phyloP scores from a whole-genome alignment of 2,329 filamentous ascomycete genomes.

The Cladosporium sphaerospermum region DNA sequence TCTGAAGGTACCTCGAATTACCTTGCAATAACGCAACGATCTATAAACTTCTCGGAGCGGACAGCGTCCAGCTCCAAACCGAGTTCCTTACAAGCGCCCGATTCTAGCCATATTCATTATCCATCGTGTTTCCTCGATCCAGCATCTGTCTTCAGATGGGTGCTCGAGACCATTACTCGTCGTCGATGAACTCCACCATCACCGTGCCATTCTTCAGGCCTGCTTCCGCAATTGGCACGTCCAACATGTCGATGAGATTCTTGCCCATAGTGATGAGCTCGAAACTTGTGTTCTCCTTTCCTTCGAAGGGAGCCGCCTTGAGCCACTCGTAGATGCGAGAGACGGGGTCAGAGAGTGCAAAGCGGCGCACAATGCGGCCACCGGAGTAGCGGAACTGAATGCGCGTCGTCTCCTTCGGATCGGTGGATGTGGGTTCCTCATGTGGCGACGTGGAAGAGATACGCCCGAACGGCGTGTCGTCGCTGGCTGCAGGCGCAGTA shows the following conservation, averaged over 20 bases:
- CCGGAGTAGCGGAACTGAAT: constrained; percentile 88
- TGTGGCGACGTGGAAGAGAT: constrained; percentile 72
- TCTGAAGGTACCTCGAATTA: no score
- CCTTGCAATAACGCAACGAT: neutral
- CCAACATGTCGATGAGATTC: constrained; percentile 72
- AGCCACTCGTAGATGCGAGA: constrained; percentile 91
- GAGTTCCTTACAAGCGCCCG: neutral
- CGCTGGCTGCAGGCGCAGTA: constrained; percentile 13
- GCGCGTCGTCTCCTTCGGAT: constrained; percentile 65
- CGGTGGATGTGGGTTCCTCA: constrained; percentile 61
- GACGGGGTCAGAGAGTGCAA: constrained; percentile 68
- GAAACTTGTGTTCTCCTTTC: constrained; percentile 71
- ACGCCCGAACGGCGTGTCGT: constrained; percentile 50
- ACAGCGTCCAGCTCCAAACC: neutral
- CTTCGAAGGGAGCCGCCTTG: constrained; percentile 78
- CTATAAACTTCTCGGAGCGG: neutral
- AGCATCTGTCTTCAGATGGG: neutral
- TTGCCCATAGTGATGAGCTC: constrained; percentile 84
- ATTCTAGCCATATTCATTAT: constrained; percentile 9
- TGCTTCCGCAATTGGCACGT: constrained; percentile 67
- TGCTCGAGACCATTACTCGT: constrained; percentile 14
- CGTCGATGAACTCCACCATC: constrained; percentile 73
- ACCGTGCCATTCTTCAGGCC: constrained; percentile 89
- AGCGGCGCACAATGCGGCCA: constrained; percentile 82
- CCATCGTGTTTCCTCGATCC: neutral